A percentile compares a stretch with the other conserved stretches of the same genome.
Conservation (phyloP, 2,329 filamentous ascomycete genomes). For the Lasiodiplodia sp. region DNA sequence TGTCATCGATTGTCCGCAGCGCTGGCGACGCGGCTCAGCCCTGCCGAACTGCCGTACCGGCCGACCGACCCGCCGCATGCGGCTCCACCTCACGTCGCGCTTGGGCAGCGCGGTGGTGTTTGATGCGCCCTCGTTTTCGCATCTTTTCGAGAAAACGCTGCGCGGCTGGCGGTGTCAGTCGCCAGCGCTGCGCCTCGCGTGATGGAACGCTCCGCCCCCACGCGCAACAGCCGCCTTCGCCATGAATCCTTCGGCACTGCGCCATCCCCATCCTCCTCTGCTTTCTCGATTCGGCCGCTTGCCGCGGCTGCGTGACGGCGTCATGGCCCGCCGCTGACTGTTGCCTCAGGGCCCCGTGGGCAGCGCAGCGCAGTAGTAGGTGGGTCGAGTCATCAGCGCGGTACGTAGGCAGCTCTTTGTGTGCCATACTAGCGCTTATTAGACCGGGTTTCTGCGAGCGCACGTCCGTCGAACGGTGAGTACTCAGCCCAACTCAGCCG, state of each 20-base stretch:
- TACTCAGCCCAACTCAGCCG: constrained; percentile 25
- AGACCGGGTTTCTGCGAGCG: constrained; percentile 8
- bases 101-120: constrained; percentile 5
- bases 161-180: not conserved
- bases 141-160: not conserved
- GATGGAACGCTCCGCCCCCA: constrained; percentile 14
- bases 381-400: constrained; percentile 17
- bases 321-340: not conserved
- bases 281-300: not conserved
- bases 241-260: not conserved
- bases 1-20: not conserved
- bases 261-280: constrained; percentile 8
- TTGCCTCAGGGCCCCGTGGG: not conserved
- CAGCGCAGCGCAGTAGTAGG: not conserved
- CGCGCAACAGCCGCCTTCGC: constrained; percentile 1
- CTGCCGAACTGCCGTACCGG: not conserved
- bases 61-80: constrained; percentile 13
- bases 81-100: constrained; percentile 18
- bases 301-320: not conserved
- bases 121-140: constrained; percentile 1
- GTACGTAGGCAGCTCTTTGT: constrained; percentile 11
- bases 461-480: constrained; percentile 9
- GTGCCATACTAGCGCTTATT: constrained; percentile 13
- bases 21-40: not conserved
- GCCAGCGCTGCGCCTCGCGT: constrained; percentile 17